Conservation (phyloP, 1,284 basidiomycete genomes). For the Rhodotorula sp. region DNA sequence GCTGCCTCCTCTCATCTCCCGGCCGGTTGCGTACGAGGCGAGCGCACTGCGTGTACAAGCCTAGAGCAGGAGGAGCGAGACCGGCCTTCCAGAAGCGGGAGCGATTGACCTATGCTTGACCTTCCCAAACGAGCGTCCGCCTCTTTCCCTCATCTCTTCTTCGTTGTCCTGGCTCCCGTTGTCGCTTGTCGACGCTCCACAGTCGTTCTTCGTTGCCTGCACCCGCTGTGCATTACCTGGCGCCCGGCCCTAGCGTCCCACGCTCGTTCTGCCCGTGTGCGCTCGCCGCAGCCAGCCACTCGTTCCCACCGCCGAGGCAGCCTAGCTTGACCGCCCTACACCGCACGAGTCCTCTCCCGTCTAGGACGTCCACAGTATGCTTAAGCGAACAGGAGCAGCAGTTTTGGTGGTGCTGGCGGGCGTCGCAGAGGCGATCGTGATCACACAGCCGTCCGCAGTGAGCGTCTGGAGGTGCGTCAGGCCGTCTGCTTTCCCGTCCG, state of each 20-base stretch:
- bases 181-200: too few species aligned
- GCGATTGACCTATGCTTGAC: background rate
- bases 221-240: too few species aligned
- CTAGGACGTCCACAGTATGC: background rate
- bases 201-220: background rate
- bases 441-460: conserved; percentile 4
- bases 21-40: too few species aligned
- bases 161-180: background rate
- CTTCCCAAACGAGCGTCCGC: background rate
- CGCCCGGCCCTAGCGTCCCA: background rate
- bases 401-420: background rate
- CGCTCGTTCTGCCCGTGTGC: background rate
- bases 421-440: background rate
- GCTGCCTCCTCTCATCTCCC: too few species aligned
- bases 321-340: background rate
- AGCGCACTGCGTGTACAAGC: too few species aligned
- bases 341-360: background rate
- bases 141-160: background rate
- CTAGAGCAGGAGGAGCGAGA: too few species aligned
- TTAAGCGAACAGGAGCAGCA: background rate
- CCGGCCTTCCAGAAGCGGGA: background rate
- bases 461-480: conserved; percentile 24
- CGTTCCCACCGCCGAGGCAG: background rate
- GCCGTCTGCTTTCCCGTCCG: background rate
- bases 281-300: background rate